A percentile compares a stretch with the other conserved stretches of the same genome.
Evolutionary conservation across 164 flowering plant species (phyloP).

Genomic region (Vitis cinerea): DNA sequence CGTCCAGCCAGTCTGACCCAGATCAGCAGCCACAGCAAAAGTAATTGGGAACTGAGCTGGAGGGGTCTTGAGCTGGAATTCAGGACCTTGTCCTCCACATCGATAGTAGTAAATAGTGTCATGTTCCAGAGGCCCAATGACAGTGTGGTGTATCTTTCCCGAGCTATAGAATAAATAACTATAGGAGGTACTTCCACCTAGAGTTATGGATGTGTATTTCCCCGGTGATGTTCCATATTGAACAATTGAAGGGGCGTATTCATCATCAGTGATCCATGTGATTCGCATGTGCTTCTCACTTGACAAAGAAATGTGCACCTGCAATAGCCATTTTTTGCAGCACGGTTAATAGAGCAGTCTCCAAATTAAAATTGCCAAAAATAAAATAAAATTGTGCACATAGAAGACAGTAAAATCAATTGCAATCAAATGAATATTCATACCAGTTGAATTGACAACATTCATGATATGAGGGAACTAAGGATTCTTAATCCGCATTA

Average conservation of each 20-base stretch:
- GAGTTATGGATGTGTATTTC: slow-evolving; percentile 35
- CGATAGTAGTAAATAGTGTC: slow-evolving; percentile 66
- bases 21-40: slow-evolving; percentile 90
- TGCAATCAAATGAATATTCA: too few species aligned
- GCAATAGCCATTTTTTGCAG: slow-evolving; percentile 19
- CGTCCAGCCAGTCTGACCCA: slow-evolving; percentile 98
- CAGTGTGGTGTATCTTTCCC: slow-evolving; percentile 87
- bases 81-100: slow-evolving; percentile 82
- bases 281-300: slow-evolving; percentile 78
- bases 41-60: slow-evolving; percentile 79
- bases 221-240: slow-evolving; percentile 77
- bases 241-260: slow-evolving; percentile 64
- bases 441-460: too few species aligned
- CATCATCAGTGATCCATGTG: slow-evolving; percentile 68
- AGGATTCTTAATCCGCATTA: too few species aligned
- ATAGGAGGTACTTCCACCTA: slow-evolving; percentile 81
- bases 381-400: neutral
- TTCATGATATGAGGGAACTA: too few species aligned
- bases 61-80: slow-evolving; percentile 86
- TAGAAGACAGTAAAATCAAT: too few species aligned
- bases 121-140: slow-evolving; percentile 83
- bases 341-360: neutral
- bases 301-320: slow-evolving; percentile 94
- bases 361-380: neutral
- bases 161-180: slow-evolving; percentile 73